phyloP scores from a whole-genome alignment of 2,329 filamentous ascomycete species.

The Hirsutella rhossiliensis region DNA sequence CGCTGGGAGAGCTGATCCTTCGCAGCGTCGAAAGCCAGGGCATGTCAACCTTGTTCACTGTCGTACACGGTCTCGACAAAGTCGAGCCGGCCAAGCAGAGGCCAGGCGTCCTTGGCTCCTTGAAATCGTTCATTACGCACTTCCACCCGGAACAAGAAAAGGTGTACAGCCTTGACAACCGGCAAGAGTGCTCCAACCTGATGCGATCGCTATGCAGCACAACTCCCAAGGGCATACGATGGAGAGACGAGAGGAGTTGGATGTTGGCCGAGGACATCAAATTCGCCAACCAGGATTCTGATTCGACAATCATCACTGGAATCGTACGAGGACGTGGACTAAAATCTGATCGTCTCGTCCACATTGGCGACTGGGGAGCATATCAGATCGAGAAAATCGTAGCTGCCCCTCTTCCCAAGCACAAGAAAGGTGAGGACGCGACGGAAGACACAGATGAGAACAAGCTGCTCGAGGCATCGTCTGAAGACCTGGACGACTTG shows the following conservation, averaged over 20 bases:
- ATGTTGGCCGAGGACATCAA: constrained; percentile 77
- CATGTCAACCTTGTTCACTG: constrained; percentile 80
- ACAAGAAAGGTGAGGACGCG: constrained; percentile 52
- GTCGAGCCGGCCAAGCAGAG: constrained; percentile 71
- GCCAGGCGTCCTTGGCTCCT: constrained; percentile 62
- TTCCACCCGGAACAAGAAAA: constrained; percentile 92
- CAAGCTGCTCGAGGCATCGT: constrained; percentile 56
- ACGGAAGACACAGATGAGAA: constrained; percentile 46
- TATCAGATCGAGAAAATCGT: constrained; percentile 88
- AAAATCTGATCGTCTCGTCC: constrained; percentile 81
- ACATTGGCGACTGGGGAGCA: constrained; percentile 87
- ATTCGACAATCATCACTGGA: constrained; percentile 67
- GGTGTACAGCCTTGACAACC: constrained; percentile 74
- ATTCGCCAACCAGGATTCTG: constrained; percentile 50
- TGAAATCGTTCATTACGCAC: constrained; percentile 87
- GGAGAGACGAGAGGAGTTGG: constrained; percentile 93
- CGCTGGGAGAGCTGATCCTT: constrained; percentile 72
- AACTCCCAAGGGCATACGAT: constrained; percentile 85
- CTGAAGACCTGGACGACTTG: constrained; percentile 71
- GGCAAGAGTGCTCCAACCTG: constrained; percentile 83
- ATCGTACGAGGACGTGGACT: constrained; percentile 75
- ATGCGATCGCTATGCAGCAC: constrained; percentile 86
- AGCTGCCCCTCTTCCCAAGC: constrained; percentile 54
- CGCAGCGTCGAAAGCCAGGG: constrained; percentile 87
- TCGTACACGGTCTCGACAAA: constrained; percentile 67